phyloP scores from a whole-genome alignment of 345 rosid genomes.

The Bruguiera gymnorhiza region DNA sequence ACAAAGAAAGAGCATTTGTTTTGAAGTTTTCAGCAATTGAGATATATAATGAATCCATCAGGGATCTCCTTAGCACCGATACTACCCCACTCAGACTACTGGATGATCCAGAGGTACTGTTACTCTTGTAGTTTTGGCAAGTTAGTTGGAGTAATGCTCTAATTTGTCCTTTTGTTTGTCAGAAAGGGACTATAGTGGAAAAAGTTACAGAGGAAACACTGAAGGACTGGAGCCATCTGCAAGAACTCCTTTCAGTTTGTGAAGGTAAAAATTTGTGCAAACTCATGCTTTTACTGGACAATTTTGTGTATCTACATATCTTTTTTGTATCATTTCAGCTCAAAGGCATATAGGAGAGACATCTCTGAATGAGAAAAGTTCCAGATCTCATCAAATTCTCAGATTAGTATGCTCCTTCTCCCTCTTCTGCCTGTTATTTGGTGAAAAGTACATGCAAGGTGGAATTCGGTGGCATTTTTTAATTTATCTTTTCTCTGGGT shows the following conservation, averaged over 20 bases:
- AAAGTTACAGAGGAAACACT: constrained; percentile 74
- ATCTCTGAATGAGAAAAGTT: constrained; percentile 84
- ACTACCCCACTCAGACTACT: constrained; percentile 74
- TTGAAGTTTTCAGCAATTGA: constrained; percentile 95
- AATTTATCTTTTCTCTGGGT: constrained; percentile 12
- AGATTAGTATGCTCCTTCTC: constrained; percentile 53
- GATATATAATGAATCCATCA: constrained; percentile 91
- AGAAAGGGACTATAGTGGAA: constrained; percentile 91
- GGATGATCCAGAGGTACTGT: constrained; percentile 87
- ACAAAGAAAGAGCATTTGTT: constrained; percentile 88
- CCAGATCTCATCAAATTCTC: constrained; percentile 98
- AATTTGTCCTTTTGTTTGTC: constrained; percentile 24
- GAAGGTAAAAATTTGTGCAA: constrained; percentile 55
- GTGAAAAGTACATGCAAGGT: not conserved
- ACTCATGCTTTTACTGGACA: constrained; percentile 14
- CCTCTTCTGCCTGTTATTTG: constrained; percentile 15
- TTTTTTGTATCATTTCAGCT: constrained; percentile 45
- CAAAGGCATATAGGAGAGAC: constrained; percentile 96
- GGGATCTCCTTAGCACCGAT: constrained; percentile 78
- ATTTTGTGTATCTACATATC: constrained; percentile 13
- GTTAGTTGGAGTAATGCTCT: constrained; percentile 13
- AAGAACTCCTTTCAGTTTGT: constrained; percentile 79
- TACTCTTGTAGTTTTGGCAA: not conserved
- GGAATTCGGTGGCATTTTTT: constrained; percentile 5
- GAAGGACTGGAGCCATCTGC: constrained; percentile 82